A percentile compares a stretch with the other conserved stretches of the same genome.
Conservation (phyloP, 768 basidiomycete species). For the Trametes maxima region DNA sequence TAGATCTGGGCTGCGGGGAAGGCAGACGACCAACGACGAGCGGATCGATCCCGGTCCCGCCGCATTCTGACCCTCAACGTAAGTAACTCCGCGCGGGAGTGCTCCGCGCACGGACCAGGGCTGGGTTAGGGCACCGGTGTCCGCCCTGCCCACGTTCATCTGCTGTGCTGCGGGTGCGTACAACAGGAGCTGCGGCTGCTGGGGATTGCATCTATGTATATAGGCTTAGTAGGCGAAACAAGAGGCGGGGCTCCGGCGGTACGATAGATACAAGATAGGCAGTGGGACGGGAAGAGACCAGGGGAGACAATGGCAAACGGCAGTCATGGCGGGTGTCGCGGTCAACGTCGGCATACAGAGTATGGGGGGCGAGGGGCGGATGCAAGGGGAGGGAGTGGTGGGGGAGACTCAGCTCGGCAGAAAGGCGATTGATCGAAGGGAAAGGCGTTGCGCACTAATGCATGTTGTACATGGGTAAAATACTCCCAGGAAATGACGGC, state of each 20-base stretch:
- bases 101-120: conserved; percentile 21
- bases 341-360: conserved; percentile 15
- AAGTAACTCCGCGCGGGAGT: conserved; percentile 4
- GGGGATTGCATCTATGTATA: conserved; percentile 25
- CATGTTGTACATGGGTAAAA: conserved; percentile 33
- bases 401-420: neutral
- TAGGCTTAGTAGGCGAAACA: conserved; percentile 24
- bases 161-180: neutral
- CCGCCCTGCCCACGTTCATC: neutral
- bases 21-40: neutral
- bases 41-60: conserved; percentile 12
- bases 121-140: conserved; percentile 2
- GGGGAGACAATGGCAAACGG: neutral
- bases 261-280: conserved; percentile 28
- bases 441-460: conserved; percentile 30
- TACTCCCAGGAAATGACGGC: conserved; percentile 28
- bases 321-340: conserved; percentile 19
- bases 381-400: neutral
- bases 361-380: neutral
- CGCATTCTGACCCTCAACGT: conserved; percentile 19
- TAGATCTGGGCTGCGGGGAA: conserved; percentile 15
- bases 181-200: neutral
- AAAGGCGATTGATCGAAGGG: conserved; percentile 11
- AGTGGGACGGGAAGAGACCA: neutral
- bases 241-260: conserved; percentile 5